Percentiles rank a stretch among this genome's conserved stretches.
phyloP scores from a whole-genome alignment of 202 grass and related monocot species.

The Miscanthus sacchariflorus region DNA sequence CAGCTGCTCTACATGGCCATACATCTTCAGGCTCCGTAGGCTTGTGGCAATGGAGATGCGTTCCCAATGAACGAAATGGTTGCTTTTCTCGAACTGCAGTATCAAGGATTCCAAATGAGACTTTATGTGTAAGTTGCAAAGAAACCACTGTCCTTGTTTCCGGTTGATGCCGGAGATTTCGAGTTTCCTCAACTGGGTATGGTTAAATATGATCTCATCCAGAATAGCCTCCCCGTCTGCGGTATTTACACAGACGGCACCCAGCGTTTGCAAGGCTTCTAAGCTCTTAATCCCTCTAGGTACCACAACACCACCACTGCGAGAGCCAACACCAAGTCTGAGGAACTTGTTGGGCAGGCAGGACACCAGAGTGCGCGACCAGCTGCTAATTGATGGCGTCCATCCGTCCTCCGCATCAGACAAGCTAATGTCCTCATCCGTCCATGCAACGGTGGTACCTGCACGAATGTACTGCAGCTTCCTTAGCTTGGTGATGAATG shows the following conservation, averaged over 20 bases:
- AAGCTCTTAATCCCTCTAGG: background rate
- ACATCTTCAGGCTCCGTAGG: too few species aligned
- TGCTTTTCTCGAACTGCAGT: background rate
- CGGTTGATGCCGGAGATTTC: background rate
- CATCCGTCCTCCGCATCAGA: too few species aligned
- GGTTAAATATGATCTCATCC: rapidly evolving
- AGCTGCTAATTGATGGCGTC: background rate
- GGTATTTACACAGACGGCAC: background rate
- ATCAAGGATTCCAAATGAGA: background rate
- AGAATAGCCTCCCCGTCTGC: background rate
- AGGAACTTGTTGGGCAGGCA: too few species aligned
- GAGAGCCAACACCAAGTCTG: too few species aligned
- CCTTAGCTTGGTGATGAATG: background rate
- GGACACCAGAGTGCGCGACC: too few species aligned
- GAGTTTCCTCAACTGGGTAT: background rate
- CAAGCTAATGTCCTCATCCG: too few species aligned
- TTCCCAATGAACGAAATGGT: too few species aligned
- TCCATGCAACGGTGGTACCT: background rate
- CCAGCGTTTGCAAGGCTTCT: background rate
- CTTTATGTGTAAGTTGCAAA: too few species aligned
- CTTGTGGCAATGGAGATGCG: rapidly evolving
- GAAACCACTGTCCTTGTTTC: background rate
- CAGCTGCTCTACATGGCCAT: too few species aligned
- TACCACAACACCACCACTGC: too few species aligned
- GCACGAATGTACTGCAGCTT: background rate